Evolutionary conservation across 2,329 filamentous ascomycete species (phyloP).

Genomic region (Leptographium radiaticola): DNA sequence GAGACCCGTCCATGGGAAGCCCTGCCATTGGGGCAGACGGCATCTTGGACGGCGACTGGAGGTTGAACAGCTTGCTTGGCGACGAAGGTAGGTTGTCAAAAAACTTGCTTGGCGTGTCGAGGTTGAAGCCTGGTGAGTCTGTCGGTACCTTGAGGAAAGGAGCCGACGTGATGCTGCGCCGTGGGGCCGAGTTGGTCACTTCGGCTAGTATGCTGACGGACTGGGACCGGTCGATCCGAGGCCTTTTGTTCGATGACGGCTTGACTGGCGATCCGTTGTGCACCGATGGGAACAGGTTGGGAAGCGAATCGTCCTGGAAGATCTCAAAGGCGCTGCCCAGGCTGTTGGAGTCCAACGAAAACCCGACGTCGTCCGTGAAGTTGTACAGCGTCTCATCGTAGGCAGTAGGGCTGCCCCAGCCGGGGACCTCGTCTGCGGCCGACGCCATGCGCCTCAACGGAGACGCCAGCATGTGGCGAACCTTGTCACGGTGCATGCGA

Average conservation of each 20-base stretch:
- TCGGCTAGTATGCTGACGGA: slow-evolving; percentile 51
- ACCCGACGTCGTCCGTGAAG: slow-evolving; percentile 32
- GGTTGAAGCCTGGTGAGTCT: slow-evolving; percentile 20
- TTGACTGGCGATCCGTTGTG: slow-evolving; percentile 55
- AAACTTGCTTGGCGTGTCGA: slow-evolving; percentile 45
- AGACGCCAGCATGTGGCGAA: slow-evolving; percentile 70
- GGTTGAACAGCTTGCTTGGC: slow-evolving; percentile 35
- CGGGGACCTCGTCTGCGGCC: slow-evolving; percentile 19
- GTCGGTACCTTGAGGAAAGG: slow-evolving; percentile 36
- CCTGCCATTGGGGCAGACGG: slow-evolving; percentile 3
- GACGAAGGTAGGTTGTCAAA: slow-evolving; percentile 43
- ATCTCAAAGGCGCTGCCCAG: slow-evolving; percentile 40
- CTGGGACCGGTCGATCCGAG: slow-evolving; percentile 48
- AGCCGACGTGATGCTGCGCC: slow-evolving; percentile 36
- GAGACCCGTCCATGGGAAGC: slow-evolving; percentile 6
- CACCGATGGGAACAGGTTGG: slow-evolving; percentile 30
- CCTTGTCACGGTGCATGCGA: slow-evolving; percentile 71
- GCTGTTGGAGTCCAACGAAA: slow-evolving; percentile 33
- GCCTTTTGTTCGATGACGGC: slow-evolving; percentile 40
- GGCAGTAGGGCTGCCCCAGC: slow-evolving; percentile 54
- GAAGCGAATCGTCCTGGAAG: slow-evolving; percentile 34
- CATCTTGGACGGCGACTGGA: slow-evolving; percentile 25
- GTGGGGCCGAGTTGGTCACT: slow-evolving; percentile 38
- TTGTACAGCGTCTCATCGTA: slow-evolving; percentile 43
- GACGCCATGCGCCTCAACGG: slow-evolving; percentile 39